Base-by-base conservation (phyloP, 2,329 filamentous ascomycete genomes). In the Hypoxylon sp. region DNA sequence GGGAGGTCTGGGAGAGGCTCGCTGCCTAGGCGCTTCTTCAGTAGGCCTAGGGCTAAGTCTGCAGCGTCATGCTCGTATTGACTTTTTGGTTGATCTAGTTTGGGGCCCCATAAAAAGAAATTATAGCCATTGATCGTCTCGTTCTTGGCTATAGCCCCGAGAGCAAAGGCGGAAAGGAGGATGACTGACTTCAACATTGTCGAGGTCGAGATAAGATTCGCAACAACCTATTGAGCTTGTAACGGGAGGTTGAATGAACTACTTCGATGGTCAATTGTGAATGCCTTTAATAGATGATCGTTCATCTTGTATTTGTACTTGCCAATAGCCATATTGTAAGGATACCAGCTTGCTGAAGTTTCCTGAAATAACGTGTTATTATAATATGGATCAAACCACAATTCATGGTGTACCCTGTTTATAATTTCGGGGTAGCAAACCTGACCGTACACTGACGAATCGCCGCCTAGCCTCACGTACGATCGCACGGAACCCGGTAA, bases 41-140 rank as follows among this genome's bases (percentile, higher is more conserved):
- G 48, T 2, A 70, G 19, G 3, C 23, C n/a, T 1, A 72, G 30
- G 5, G 69, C 69, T 2, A 19, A 43, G 17, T 66, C 23, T 3
- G 69, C 69, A 9, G 66, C 63, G 3, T 52, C 56, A 4, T 70
- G 67, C 21, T 72, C 69, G 17, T 72, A 72, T 36, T 66, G 43
- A 14, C 48, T 58, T 25, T 72, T 72, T 5, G 64, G 21, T 7
- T 58, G 48, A 4, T 62, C 69, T 13, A 46, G 2, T 6, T 61
- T 64, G 7, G 67, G 69, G 1, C 69, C 70, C 21, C 60, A 69
- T 13, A 70, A 36, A 13, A 66, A 68, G 61, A 65, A 71, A 3
- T 57, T 65, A 36, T 71, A 69, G 25, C 51, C 58, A 1, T 65
- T 53, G 13, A 72, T 68, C 2, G 65, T 67, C 41, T 72, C 68